Percentiles rank a stretch among this genome's conserved stretches.
Conservation (phyloP, 805 yeast species). For the Nakazawaea holstii region DNA sequence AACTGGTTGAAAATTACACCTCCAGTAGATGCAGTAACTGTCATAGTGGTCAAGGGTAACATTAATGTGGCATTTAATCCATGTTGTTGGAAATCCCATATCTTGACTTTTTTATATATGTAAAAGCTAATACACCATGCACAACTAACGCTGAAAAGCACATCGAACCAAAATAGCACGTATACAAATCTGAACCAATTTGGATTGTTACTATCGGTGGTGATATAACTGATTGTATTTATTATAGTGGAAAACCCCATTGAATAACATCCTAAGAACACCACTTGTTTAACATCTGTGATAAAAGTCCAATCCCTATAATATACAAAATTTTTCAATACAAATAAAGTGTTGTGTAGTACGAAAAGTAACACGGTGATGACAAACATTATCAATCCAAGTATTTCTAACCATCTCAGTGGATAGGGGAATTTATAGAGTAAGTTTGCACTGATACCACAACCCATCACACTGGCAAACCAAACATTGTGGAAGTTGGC, state of each 20-base stretch:
- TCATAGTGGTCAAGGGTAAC: conserved; percentile 74
- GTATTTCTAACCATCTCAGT: conserved; percentile 5
- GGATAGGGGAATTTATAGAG: conserved; percentile 53
- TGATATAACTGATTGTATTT: conserved; percentile 43
- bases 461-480: conserved; percentile 81
- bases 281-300: conserved; percentile 40
- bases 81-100: conserved; percentile 16
- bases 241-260: conserved; percentile 74
- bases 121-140: conserved; percentile 60
- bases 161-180: conserved; percentile 71
- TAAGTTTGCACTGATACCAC: conserved; percentile 64
- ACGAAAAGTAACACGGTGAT: conserved; percentile 1
- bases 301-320: conserved; percentile 20
- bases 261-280: conserved; percentile 74
- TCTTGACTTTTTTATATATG: conserved; percentile 30
- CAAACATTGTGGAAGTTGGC: conserved; percentile 42
- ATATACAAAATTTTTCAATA: conserved; percentile 4
- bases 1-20: conserved; percentile 41
- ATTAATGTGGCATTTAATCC: conserved; percentile 52
- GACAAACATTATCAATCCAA: conserved; percentile 3
- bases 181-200: conserved; percentile 48
- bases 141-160: conserved; percentile 45
- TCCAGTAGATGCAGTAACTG: conserved; percentile 74
- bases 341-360: not conserved
- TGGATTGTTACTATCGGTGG: conserved; percentile 23